Evolutionary conservation across 441 rosid species (phyloP).

Genomic region (Euphorbia celastroides): DNA sequence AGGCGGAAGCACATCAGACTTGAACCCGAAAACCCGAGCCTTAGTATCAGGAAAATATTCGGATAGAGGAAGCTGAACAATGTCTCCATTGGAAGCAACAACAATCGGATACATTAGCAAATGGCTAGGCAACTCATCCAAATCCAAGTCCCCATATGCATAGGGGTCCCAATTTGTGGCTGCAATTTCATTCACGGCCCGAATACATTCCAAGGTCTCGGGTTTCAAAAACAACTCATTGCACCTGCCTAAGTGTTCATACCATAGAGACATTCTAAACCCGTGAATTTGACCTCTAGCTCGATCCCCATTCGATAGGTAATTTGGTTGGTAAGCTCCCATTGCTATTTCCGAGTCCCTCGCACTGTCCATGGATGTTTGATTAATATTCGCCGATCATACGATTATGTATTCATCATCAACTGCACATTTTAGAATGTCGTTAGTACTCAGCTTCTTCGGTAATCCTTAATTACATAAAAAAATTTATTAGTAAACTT

Average conservation of each 20-base stretch:
- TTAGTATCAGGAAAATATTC: slow-evolving; percentile 46
- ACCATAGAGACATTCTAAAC: slow-evolving; percentile 56
- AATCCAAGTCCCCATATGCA: slow-evolving; percentile 15
- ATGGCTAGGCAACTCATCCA: slow-evolving; percentile 46
- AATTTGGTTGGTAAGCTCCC: slow-evolving; percentile 85
- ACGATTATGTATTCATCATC: slow-evolving; percentile 85
- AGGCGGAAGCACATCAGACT: slow-evolving; percentile 38
- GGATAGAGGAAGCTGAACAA: slow-evolving; percentile 24
- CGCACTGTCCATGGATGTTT: slow-evolving; percentile 89
- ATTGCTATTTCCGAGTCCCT: slow-evolving; percentile 93
- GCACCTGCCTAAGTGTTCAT: slow-evolving; percentile 35
- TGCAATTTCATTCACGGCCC: slow-evolving; percentile 31
- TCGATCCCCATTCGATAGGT: slow-evolving; percentile 21
- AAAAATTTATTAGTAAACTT: neutral
- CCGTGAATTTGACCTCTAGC: slow-evolving; percentile 41
- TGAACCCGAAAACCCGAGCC: slow-evolving; percentile 44
- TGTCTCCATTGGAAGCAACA: slow-evolving; percentile 28
- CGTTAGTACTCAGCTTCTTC: too few species aligned
- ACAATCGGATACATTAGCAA: slow-evolving; percentile 46
- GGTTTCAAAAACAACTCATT: slow-evolving; percentile 38
- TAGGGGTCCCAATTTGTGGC: slow-evolving; percentile 34
- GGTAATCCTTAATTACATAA: too few species aligned
- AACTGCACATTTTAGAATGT: slow-evolving; percentile 32
- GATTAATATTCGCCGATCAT: slow-evolving; percentile 92
- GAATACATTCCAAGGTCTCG: slow-evolving; percentile 35